Conservation (phyloP, 331 rosid species). For the Ulmus americana region DNA sequence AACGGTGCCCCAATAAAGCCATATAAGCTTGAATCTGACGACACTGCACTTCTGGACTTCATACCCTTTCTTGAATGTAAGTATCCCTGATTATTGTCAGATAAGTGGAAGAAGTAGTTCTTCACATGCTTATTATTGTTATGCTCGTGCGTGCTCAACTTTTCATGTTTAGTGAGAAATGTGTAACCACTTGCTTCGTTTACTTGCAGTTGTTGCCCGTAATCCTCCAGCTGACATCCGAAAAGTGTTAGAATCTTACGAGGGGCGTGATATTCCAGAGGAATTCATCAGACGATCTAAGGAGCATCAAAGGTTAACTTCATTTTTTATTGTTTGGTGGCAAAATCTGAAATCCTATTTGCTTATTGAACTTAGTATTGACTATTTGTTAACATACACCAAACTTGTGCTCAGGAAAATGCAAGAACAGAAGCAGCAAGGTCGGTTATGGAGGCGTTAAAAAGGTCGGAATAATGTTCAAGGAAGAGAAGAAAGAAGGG, state of each 20-base stretch:
- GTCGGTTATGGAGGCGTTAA: conserved; percentile 64
- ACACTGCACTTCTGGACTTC: conserved; percentile 79
- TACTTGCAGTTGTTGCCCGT: conserved; percentile 76
- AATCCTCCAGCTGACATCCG: conserved; percentile 83
- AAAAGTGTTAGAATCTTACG: conserved; percentile 70
- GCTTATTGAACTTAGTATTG: not conserved
- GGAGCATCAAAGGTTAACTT: conserved; percentile 62
- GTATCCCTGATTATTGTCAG: conserved; percentile 19
- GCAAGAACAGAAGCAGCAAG: conserved; percentile 70
- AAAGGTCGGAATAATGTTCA: conserved; percentile 19
- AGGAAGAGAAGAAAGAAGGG: not conserved
- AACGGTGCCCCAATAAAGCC: conserved; percentile 70
- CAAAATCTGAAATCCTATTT: not conserved
- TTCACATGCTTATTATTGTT: not conserved
- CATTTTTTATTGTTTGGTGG: not conserved
- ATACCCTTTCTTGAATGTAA: conserved; percentile 93
- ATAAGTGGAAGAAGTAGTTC: not conserved
- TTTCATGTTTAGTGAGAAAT: not conserved
- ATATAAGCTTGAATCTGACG: conserved; percentile 65
- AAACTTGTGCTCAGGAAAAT: conserved; percentile 44
- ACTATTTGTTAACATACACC: not conserved
- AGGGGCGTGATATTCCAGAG: conserved; percentile 71
- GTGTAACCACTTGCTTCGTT: conserved; percentile 17
- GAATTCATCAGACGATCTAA: conserved; percentile 83
- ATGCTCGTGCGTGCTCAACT: not conserved